Base-by-base conservation (phyloP, 73 alveolate species). In the Tetrahymena elliotti region DNA sequence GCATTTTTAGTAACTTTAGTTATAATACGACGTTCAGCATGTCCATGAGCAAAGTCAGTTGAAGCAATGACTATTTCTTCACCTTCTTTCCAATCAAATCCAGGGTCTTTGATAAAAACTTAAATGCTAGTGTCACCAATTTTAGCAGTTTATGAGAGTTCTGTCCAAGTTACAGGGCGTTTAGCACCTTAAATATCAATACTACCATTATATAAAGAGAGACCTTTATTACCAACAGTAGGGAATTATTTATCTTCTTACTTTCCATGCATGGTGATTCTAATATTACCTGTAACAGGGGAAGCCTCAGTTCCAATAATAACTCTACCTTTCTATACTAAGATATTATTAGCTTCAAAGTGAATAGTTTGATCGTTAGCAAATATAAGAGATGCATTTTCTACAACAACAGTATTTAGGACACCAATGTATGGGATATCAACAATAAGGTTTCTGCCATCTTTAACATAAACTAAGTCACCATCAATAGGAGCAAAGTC, bases 11-110 rank as follows among this genome's bases (percentile, higher is more conserved):
- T 94, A 35, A 82, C 35, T 3, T 98, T 95, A 6, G 96, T 54
- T 9, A 97, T 97, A 16, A 95, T 82, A 38, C 95, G 83, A 93
- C 93, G 97, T 95, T 98, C 99, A 36, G 98, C 96, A 83, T 97
- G 97, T 27, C 94, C 95, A 54, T 93, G 96, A 20, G 96, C 97
- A 54, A 47, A 94, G 31, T 96, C 95, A 31, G 98, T 95, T 24
- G 99, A 96, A 10, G 99, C 98, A 27, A 98, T 93, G 18, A 96
- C 98, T 13, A 97, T 97, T 94, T 93, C 92, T 35, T 97, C 99
- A 35, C 99, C 99, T 3, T 53, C 97, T 31, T 24, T 38, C 99
- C 99, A 98, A 95, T 97, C 98, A n/a, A 96, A 93, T 3, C 88
- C 88, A 68, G 38, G 24, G 33, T 68, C 98, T 6, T 39, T 53